Percentiles rank a stretch among this genome's conserved stretches.
These are phyloP conservation scores for Capsicum chinense DNA, from an alignment of 257 asterid species.

Conservation along the genomic window DNA sequence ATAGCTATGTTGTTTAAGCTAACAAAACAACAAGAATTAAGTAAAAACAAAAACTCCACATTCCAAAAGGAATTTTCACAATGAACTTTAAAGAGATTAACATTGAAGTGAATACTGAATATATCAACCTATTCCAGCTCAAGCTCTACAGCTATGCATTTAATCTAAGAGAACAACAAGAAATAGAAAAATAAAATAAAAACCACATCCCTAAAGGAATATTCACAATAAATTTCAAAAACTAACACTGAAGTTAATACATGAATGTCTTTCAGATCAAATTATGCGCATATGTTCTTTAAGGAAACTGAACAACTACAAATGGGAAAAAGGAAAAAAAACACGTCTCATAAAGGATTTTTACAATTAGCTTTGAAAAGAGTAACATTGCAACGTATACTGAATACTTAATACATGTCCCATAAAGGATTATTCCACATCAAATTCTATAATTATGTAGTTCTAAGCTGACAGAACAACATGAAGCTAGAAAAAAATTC, in stretches of 20 bases:
- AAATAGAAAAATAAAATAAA: not conserved
- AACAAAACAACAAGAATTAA: not conserved
- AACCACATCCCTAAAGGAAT: not conserved
- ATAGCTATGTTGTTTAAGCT: too few species aligned
- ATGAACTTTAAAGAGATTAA: not conserved
- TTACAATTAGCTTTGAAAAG: not conserved
- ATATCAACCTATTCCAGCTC: not conserved
- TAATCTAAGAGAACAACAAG: not conserved
- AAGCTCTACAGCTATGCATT: not conserved
- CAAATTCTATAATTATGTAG: too few species aligned
- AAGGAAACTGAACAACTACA: not conserved
- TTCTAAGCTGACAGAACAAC: not conserved
- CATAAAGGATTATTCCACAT: too few species aligned
- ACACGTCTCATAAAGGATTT: too few species aligned
- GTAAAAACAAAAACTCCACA: not conserved
- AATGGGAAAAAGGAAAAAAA: not conserved
- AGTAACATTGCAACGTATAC: too few species aligned
- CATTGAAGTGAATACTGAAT: not conserved
- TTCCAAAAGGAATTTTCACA: not conserved
- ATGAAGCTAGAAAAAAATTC: not conserved
- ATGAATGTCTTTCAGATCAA: not conserved
- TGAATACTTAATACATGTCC: too few species aligned
- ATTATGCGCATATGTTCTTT: not conserved
- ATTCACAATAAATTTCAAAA: not conserved
- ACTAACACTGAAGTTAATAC: not conserved